A percentile compares a stretch with the other conserved stretches of the same genome.
These are phyloP conservation scores for Mimosa bimucronata DNA, from an alignment of 306 rosid genomes.

Conservation along the genomic window DNA sequence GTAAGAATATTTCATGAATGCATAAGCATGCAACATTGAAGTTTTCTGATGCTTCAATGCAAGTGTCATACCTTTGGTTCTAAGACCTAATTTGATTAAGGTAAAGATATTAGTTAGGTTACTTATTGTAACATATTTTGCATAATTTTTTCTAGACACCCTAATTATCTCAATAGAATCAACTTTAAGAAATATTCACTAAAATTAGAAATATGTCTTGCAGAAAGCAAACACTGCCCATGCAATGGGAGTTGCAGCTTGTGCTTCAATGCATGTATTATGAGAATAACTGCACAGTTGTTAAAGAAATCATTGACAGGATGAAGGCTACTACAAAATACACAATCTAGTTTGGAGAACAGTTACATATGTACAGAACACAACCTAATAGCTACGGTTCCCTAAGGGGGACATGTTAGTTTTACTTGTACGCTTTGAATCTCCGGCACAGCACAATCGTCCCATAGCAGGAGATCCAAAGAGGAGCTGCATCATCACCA, in stretches of 20 bases:
- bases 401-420: not conserved
- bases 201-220: too few species aligned
- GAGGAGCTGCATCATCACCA: conserved; percentile 9
- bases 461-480: not conserved
- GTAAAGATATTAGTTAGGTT: too few species aligned
- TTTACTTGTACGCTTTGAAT: not conserved
- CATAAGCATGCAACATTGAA: not conserved
- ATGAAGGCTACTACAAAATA: not conserved
- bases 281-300: not conserved
- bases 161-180: too few species aligned
- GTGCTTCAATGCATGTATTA: conserved; percentile 4
- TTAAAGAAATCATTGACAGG: not conserved
- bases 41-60: not conserved
- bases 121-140: too few species aligned
- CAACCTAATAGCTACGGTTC: not conserved
- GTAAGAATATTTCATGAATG: not conserved
- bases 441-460: not conserved
- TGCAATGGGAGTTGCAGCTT: too few species aligned
- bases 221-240: too few species aligned
- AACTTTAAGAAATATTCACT: too few species aligned
- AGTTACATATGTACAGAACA: conserved; percentile 6
- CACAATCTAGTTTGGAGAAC: not conserved
- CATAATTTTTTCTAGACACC: too few species aligned
- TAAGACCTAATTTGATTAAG: too few species aligned
- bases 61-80: not conserved